These are phyloP conservation scores for Diospyros kaki DNA, from an alignment of 148 eudicot genomes.

Conservation along the genomic window DNA sequence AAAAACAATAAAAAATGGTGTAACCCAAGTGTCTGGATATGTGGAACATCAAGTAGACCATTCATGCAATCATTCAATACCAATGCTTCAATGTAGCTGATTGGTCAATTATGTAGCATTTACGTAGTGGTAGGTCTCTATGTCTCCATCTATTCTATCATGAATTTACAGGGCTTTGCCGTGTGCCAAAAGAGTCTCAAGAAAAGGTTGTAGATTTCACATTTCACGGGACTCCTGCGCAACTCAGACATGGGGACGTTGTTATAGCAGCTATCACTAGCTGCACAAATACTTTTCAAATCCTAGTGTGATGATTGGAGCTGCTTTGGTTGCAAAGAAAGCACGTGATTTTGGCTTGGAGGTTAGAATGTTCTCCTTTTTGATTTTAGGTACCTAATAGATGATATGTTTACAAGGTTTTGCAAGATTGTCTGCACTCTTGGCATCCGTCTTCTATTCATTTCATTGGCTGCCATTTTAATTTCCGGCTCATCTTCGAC, in stretches of 20 bases:
- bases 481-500: no score
- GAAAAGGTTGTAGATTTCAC: not conserved
- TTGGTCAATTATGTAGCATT: not conserved
- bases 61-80: not conserved
- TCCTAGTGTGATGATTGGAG: slow-evolving; percentile 9
- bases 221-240: not conserved
- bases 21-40: not conserved
- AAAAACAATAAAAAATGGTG: not conserved
- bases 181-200: slow-evolving; percentile 4
- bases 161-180: not conserved
- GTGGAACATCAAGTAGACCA: not conserved
- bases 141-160: not conserved
- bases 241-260: not conserved
- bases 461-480: no score
- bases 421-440: no score
- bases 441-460: no score
- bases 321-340: slow-evolving; percentile 8
- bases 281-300: slow-evolving; percentile 11
- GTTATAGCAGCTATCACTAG: slow-evolving; percentile 13
- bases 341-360: slow-evolving; percentile 9
- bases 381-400: not conserved
- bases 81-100: not conserved
- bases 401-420: no score
- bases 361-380: not conserved
- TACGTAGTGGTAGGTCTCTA: not conserved